phyloP scores from a whole-genome alignment of 2,329 filamentous ascomycete genomes.

The Rhinocladiella mackenziei region DNA sequence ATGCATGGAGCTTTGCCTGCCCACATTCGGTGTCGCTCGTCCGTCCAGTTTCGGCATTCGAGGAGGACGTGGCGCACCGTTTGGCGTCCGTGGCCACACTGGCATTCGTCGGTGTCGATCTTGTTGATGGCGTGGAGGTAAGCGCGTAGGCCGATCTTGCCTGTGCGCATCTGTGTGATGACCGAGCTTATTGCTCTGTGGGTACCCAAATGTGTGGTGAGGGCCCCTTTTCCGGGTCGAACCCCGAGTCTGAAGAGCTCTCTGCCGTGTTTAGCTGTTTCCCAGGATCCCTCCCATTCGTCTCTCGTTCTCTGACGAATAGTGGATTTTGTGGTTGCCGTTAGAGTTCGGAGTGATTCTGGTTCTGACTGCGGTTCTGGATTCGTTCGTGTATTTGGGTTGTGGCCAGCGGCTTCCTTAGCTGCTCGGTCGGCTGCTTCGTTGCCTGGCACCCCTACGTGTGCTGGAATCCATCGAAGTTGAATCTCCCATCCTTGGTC shows the following conservation, averaged over 20 bases:
- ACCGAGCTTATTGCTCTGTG: slow-evolving; percentile 9
- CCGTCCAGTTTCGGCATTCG: slow-evolving; percentile 31
- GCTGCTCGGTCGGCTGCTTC: not conserved
- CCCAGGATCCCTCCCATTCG: slow-evolving; percentile 27
- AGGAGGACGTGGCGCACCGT: slow-evolving; percentile 34
- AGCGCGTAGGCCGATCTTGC: slow-evolving; percentile 28
- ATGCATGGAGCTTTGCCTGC: slow-evolving; percentile 30
- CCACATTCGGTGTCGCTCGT: slow-evolving; percentile 30
- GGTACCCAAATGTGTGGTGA: slow-evolving; percentile 6
- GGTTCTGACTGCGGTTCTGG: not conserved
- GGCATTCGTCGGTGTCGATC: slow-evolving; percentile 32
- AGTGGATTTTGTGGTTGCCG: slow-evolving; percentile 15
- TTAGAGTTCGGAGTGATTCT: slow-evolving; percentile 1
- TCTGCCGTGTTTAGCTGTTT: slow-evolving; percentile 25
- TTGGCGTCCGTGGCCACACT: slow-evolving; percentile 30
- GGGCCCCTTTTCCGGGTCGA: slow-evolving; percentile 16
- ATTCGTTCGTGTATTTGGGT: not conserved
- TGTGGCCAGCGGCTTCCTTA: slow-evolving; percentile 3
- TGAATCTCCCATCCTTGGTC: slow-evolving; percentile 15
- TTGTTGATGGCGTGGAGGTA: slow-evolving; percentile 35
- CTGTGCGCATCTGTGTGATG: slow-evolving; percentile 29
- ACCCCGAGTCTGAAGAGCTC: slow-evolving; percentile 27
- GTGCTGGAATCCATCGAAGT: slow-evolving; percentile 14
- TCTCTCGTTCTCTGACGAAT: slow-evolving; percentile 26
- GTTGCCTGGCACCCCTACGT: slow-evolving; percentile 7